A percentile compares a stretch with the other conserved stretches of the same genome.
Evolutionary conservation across 768 basidiomycete genomes (phyloP).

Genomic region (Suillus occidentalis): DNA sequence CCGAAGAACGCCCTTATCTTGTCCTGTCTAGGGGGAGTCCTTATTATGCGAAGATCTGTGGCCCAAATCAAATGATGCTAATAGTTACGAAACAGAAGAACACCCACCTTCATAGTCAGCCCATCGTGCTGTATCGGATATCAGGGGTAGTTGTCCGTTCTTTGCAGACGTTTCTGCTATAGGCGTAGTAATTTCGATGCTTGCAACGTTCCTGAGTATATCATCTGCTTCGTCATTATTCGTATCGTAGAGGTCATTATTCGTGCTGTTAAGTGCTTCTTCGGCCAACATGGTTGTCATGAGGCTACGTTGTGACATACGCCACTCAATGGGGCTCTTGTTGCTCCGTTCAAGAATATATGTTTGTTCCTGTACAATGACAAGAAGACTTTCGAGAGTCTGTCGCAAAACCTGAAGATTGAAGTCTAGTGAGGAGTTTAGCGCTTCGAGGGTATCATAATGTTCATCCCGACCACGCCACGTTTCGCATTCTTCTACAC

Average conservation of each 20-base stretch:
- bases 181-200: conserved; percentile 7
- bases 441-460: conserved; percentile 31
- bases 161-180: conserved; percentile 13
- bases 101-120: conserved; percentile 20
- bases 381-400: conserved; percentile 39
- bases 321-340: conserved; percentile 45
- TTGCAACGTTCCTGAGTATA: conserved; percentile 12
- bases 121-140: background rate
- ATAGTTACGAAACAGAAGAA: background rate
- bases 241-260: conserved; percentile 9
- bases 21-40: conserved; percentile 22
- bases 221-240: conserved; percentile 14
- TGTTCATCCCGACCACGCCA: conserved; percentile 21
- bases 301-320: conserved; percentile 43
- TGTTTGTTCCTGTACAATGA: conserved; percentile 41
- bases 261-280: conserved; percentile 20
- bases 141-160: conserved; percentile 10
- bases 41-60: conserved; percentile 17
- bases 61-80: background rate
- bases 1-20: conserved; percentile 57
- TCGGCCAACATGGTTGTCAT: conserved; percentile 26
- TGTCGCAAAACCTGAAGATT: conserved; percentile 37
- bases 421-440: conserved; percentile 31
- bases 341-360: conserved; percentile 37
- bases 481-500: conserved; percentile 25